Evolutionary conservation across 176 grass and related monocot genomes (phyloP), one percentile per base, ranked within the genome.

Genomic region (Ensete glaucum): DNA sequence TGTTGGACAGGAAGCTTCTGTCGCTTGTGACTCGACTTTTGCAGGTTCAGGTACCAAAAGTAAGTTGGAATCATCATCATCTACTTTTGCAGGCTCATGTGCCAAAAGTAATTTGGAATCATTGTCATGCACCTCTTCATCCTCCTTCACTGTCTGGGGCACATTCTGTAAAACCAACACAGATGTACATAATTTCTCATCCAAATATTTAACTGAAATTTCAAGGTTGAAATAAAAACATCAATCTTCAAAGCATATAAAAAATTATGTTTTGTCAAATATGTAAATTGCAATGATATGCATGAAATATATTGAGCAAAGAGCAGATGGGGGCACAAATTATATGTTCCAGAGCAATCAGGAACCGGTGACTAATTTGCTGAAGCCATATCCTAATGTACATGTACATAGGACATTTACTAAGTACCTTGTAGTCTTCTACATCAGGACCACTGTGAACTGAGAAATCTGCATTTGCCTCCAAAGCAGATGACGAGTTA

Each of bases 361-460:
- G 50, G 15, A 72, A 48, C 16, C 49, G 15, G 29, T 20, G 29
- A n/a, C 49, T 50, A 70, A 70, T 16, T 51, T 70, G 67, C 1
- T 19, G 21, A 70, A 15, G 13, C 34, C 2, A 51, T 50, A 9
- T 48, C 20, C 50, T 48, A 2, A 11, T n/a, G 14, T 50, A 51
- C 27, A 14, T 11, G 8, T 67, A 17, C 11, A 13, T 65, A 21
- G 51, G 14, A 13, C 43, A 70, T 62, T 50, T 64, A 23, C 16
- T 51, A 64, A 73, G 73, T 89, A 92, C 90, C 90, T 92, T 80
- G 63, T 78, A 27, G 14, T 87, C 82, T 52, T 88, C 62, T 67
- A 59, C 69, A 80, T 60, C 81, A 69, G 65, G 27, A 26, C 77
- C 85, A 69, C 43, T 66, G 51, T 69, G 74, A 71, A n/a, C 82